Percentiles rank a stretch among this genome's conserved stretches.
phyloP scores from a whole-genome alignment of 495 filamentous ascomycete genomes.

The Penicillium nucicola region DNA sequence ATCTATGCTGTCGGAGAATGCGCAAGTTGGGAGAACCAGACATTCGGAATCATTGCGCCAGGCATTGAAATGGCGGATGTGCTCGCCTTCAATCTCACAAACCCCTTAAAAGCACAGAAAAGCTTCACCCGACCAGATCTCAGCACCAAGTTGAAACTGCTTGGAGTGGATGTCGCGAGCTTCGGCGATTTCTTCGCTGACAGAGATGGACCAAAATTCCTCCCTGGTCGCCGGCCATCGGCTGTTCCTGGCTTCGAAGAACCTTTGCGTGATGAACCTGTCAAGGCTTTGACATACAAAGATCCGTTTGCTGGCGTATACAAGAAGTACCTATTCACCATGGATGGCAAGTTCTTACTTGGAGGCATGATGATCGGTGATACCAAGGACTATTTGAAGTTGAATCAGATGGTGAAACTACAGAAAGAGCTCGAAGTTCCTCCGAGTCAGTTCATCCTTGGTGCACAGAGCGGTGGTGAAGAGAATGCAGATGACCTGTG shows the following conservation, averaged over 20 bases:
- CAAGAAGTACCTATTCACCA: constrained; percentile 93
- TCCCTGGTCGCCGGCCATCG: constrained; percentile 54
- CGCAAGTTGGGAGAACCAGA: constrained; percentile 90
- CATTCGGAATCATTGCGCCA: constrained; percentile 90
- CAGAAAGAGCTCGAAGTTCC: constrained; percentile 81
- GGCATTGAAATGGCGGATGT: constrained; percentile 97
- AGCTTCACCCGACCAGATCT: constrained; percentile 83
- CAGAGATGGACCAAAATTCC: constrained; percentile 74
- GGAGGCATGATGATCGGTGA: constrained; percentile 99
- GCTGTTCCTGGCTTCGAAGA: constrained; percentile 16
- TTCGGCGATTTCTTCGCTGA: constrained; percentile 98
- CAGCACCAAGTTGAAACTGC: constrained; percentile 89
- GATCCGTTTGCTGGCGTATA: constrained; percentile 94
- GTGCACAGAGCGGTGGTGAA: constrained; percentile 68
- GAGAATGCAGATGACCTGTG: constrained; percentile 69
- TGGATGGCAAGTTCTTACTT: constrained; percentile 88
- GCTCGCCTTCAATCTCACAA: constrained; percentile 89
- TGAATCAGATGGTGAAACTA: constrained; percentile 90
- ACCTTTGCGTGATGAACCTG: constrained; percentile 42
- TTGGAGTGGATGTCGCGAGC: constrained; percentile 92
- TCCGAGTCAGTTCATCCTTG: constrained; percentile 87
- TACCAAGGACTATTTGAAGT: constrained; percentile 88
- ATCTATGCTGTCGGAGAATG: constrained; percentile 95
- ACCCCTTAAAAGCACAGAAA: constrained; percentile 68
- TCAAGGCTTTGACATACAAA: constrained; percentile 88